Base-by-base conservation (phyloP, 192 early-diverging fungal species). In the Gonapodya sp. region DNA sequence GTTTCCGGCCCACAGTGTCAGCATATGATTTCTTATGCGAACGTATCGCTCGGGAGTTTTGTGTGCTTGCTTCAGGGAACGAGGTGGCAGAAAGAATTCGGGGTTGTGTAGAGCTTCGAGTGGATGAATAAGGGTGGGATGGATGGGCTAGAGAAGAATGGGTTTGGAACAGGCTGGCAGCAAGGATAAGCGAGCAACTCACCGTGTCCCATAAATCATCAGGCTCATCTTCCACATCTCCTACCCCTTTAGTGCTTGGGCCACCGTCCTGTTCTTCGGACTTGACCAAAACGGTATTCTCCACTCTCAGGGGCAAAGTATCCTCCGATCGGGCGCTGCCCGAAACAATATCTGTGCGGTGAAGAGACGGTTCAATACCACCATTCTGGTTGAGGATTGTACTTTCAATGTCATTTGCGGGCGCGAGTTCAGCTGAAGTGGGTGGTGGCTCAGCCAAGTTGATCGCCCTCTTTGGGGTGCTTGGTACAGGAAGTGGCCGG, bases 31-130 rank as follows among this genome's bases (percentile, higher is more conserved):
- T 46, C 96, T 87, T 78, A 98, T 97, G 36, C 84, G 83, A 72
- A 94, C 85, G 84, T 98, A 98, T 78, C 96, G 89, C 78, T 95
- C 94, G 0, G 95, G 94, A 32, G 95, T 96, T 83, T 96, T 95
- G 78, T 87, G 88, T 16, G 88, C 85, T 73, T 91, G 89, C 32
- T 92, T 34, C 77, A 64, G 18, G 77, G 80, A 24, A 36, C 80
- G 18, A 81, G 83, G n/a, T 73, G 83, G 72, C 72, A 81, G 14
- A 81, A 82, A 85, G 81, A 87, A 87, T 78, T 87, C 86, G 36
- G 85, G 83, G 33, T 80, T 75, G 2, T 80, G 79, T 31, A 78
- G 78, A 14, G 84, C 81, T 81, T 87, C 86, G 79, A 83, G 37
- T 1, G 80, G 86, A 36, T 86, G 85, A n/a, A 86, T 83, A 18